Percentiles rank a stretch among this genome's conserved stretches.
Conservation (phyloP, 306 rosid species). For the Aeschynomene evenia region DNA sequence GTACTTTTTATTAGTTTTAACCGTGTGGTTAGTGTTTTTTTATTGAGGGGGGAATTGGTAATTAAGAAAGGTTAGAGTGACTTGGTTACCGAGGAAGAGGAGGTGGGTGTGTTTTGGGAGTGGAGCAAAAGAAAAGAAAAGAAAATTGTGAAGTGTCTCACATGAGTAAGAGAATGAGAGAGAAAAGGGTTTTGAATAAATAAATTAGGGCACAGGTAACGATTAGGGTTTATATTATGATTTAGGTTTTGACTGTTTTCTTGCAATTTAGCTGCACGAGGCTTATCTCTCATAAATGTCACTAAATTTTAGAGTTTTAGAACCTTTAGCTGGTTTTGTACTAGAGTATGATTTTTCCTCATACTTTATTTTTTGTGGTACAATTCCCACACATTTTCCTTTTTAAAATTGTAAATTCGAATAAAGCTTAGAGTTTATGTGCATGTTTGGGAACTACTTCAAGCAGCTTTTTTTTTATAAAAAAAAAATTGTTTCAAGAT, state of each 20-base stretch:
- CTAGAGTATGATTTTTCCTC: slow-evolving; percentile 16
- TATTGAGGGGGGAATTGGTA: slow-evolving; percentile 46
- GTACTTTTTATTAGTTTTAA: slow-evolving; percentile 23
- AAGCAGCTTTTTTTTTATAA: too few relatives aligned
- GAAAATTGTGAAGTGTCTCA: too few relatives aligned
- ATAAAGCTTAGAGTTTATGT: not conserved
- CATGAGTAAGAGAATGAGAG: slow-evolving; percentile 50
- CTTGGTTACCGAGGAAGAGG: slow-evolving; percentile 65
- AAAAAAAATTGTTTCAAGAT: too few relatives aligned
- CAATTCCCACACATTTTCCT: not conserved
- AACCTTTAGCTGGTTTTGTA: slow-evolving; percentile 15
- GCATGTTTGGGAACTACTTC: too few relatives aligned
- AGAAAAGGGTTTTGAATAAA: slow-evolving; percentile 42
- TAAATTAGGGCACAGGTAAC: slow-evolving; percentile 65
- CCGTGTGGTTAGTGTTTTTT: slow-evolving; percentile 31
- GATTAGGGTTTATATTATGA: slow-evolving; percentile 57
- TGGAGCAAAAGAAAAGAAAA: slow-evolving; percentile 58
- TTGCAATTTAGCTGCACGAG: slow-evolving; percentile 51
- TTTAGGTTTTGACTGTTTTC: slow-evolving; percentile 56
- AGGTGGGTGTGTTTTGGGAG: slow-evolving; percentile 94
- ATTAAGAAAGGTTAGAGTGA: slow-evolving; percentile 49
- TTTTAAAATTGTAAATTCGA: not conserved
- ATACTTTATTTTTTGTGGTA: not conserved
- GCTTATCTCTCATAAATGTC: slow-evolving; percentile 47
- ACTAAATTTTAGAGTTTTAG: slow-evolving; percentile 35